Conservation (phyloP, 345 rosid species). For the Raphanus raphanistrum region DNA sequence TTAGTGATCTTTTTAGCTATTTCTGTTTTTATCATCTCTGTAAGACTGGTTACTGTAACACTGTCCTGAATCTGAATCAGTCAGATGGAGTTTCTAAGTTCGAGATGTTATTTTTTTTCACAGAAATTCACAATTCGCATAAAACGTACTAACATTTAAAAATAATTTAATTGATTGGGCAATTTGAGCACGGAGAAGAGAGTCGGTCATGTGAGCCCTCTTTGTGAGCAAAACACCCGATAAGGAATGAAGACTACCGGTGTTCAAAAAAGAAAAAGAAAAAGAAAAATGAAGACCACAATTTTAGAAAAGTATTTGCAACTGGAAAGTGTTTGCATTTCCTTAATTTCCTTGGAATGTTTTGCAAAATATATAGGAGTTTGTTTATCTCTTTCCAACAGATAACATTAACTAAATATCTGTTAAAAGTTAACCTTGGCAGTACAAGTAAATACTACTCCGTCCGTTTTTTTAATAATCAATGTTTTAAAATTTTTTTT, state of each 20-base stretch:
- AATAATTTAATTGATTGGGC: conserved; percentile 21
- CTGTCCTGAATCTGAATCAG: conserved; percentile 8
- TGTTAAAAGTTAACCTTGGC: not conserved
- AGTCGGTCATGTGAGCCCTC: conserved; percentile 29
- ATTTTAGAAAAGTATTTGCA: not conserved
- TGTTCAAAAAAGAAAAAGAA: no score
- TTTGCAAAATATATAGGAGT: conserved; percentile 4
- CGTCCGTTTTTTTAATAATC: no score
- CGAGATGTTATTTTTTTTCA: not conserved
- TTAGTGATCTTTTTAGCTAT: conserved; percentile 17
- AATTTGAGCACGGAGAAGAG: conserved; percentile 15
- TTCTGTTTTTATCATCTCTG: not conserved
- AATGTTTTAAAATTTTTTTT: no score
- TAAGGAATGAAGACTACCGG: not conserved
- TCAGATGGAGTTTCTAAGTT: conserved; percentile 14
- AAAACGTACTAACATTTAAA: not conserved
- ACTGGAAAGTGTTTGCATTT: not conserved
- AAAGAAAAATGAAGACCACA: not conserved
- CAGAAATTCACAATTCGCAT: not conserved
- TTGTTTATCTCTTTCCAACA: conserved; percentile 13
- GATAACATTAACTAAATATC: not conserved
- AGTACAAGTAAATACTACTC: no score
- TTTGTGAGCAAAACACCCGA: not conserved
- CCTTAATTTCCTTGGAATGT: conserved; percentile 10
- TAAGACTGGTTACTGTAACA: conserved; percentile 5